Conservation (phyloP, 23 red algal species). For the Gracilaria gracilis region DNA sequence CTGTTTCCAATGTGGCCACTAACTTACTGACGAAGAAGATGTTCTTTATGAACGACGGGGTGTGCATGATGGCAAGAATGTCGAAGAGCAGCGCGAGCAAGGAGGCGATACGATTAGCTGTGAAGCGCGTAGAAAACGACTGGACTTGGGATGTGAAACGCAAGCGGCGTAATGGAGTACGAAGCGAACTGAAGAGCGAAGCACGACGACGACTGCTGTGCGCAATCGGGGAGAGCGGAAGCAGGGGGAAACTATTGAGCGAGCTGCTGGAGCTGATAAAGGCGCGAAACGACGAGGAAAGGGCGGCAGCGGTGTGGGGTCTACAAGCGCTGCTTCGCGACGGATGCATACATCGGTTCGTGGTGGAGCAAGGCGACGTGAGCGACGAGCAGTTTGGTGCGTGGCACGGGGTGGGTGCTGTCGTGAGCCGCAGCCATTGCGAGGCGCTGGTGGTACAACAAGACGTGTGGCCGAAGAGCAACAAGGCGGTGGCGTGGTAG, state of each 20-base stretch:
- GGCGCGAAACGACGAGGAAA: conserved; percentile 7
- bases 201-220: neutral
- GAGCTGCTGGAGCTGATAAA: neutral
- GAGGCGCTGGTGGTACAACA: neutral
- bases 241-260: neutral
- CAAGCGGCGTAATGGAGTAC: neutral
- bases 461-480: neutral
- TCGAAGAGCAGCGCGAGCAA: neutral
- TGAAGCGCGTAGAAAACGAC: neutral
- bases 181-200: neutral
- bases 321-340: neutral
- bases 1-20: neutral
- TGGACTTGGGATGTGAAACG: neutral
- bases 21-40: conserved; percentile 25
- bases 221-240: neutral
- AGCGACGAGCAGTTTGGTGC: conserved; percentile 14
- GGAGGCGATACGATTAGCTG: conserved; percentile 4
- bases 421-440: neutral
- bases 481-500: neutral
- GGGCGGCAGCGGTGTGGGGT: conserved; percentile 3
- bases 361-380: neutral
- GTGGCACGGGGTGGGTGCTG: conserved; percentile 6
- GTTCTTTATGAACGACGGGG: conserved; percentile 4
- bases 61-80: conserved; percentile 26
- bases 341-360: neutral